phyloP scores from a whole-genome alignment of 2,329 filamentous ascomycete genomes.

The Myotisia sp. region DNA sequence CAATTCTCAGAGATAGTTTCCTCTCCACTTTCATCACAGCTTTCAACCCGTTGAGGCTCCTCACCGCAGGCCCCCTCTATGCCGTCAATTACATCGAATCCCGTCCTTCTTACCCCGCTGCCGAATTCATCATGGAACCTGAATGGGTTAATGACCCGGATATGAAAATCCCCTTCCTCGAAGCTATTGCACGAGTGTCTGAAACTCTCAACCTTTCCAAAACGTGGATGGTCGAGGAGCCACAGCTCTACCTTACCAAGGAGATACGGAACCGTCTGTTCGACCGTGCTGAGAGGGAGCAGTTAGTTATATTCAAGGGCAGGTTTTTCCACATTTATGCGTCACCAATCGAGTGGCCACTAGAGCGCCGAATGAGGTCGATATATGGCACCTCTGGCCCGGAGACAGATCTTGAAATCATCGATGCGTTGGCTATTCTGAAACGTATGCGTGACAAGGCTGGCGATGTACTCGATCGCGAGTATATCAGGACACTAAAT shows the following conservation, averaged over 20 bases:
- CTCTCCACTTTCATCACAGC: conserved; percentile 19
- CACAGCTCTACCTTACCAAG: conserved; percentile 5
- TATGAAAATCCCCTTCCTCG: conserved; percentile 18
- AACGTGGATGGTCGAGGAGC: conserved; percentile 9
- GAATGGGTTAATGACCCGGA: conserved; percentile 22
- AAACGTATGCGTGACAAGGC: conserved; percentile 4
- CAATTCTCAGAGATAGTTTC: no score
- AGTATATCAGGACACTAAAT: conserved; percentile 6
- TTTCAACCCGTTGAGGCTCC: conserved; percentile 21
- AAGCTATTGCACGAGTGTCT: conserved; percentile 8
- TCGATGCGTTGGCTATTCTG: conserved; percentile 8
- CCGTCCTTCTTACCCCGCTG: conserved; percentile 20
- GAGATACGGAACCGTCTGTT: conserved; percentile 2
- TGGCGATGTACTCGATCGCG: conserved; percentile 6
- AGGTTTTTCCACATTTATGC: conserved; percentile 5
- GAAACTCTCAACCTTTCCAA: conserved; percentile 1
- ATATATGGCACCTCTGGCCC: conserved; percentile 3
- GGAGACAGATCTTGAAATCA: conserved; percentile 6
- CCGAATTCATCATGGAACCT: conserved; percentile 23
- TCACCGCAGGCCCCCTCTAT: conserved; percentile 21
- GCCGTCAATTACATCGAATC: conserved; percentile 20
- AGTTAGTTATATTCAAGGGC: conserved; percentile 9
- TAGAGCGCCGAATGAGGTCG: conserved; percentile 8
- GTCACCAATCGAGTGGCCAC: conserved; percentile 9
- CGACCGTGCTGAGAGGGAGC: conserved; percentile 6